Percentiles rank a stretch among this genome's conserved stretches.
Evolutionary conservation across 1,139 yeast species (phyloP).

Genomic region (Hyphopichia pseudoburtonii): DNA sequence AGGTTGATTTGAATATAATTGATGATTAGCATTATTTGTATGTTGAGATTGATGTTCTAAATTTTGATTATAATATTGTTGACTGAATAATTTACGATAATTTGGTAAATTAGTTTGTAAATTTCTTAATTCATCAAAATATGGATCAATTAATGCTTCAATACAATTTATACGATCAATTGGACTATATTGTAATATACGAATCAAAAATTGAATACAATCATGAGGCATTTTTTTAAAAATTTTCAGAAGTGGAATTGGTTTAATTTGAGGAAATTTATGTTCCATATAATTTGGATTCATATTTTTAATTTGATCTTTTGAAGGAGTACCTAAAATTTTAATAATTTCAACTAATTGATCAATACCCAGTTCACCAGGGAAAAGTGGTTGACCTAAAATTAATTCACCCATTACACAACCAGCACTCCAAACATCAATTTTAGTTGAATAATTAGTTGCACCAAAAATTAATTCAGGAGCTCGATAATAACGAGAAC

Average conservation of each 20-base stretch:
- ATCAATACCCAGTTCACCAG: slow-evolving; percentile 97
- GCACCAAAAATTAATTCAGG: slow-evolving; percentile 93
- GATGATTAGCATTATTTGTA: slow-evolving; percentile 33
- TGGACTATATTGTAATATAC: slow-evolving; percentile 76
- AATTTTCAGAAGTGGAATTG: slow-evolving; percentile 84
- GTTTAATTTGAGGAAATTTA: slow-evolving; percentile 92
- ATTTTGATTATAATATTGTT: slow-evolving; percentile 28
- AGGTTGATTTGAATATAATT: slow-evolving; percentile 39
- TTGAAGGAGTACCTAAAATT: slow-evolving; percentile 91
- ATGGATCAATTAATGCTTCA: slow-evolving; percentile 66
- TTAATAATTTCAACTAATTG: slow-evolving; percentile 96
- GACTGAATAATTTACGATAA: slow-evolving; percentile 47
- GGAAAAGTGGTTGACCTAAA: slow-evolving; percentile 94
- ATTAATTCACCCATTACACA: slow-evolving; percentile 97
- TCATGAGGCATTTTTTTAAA: slow-evolving; percentile 67
- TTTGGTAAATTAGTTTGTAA: slow-evolving; percentile 55
- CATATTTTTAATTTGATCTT: slow-evolving; percentile 91
- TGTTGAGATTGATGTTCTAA: slow-evolving; percentile 14
- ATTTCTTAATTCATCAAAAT: slow-evolving; percentile 73
- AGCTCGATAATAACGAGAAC: slow-evolving; percentile 95
- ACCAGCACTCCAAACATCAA: slow-evolving; percentile 97
- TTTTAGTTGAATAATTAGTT: slow-evolving; percentile 91
- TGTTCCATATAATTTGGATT: slow-evolving; percentile 98
- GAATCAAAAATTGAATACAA: slow-evolving; percentile 60
- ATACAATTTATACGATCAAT: slow-evolving; percentile 66